Conservation (phyloP, 805 yeast genomes). For the Cyberlindnera nakhonratchasimensis region DNA sequence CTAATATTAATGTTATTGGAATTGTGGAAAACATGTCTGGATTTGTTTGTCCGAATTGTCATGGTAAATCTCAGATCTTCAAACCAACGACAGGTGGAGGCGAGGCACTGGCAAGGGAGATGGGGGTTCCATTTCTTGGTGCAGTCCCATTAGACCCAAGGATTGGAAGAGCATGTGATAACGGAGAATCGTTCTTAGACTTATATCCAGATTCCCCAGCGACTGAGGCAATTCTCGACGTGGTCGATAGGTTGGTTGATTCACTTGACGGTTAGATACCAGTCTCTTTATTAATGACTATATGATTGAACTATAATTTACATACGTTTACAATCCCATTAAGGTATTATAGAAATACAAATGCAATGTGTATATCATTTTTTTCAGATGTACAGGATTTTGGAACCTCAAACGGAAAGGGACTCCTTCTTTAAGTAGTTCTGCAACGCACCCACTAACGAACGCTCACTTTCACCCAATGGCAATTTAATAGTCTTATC, state of each 20-base stretch:
- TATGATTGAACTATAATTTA: too few relatives aligned
- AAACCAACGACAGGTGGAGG: constrained; percentile 98
- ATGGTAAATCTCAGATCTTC: constrained; percentile 85
- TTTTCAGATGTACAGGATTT: background rate
- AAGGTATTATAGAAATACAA: constrained; percentile 3
- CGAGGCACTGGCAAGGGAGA: constrained; percentile 71
- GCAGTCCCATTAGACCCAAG: constrained; percentile 95
- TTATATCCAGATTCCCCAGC: constrained; percentile 91
- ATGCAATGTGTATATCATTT: constrained; percentile 3
- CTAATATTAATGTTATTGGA: constrained; percentile 81
- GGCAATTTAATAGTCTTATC: constrained; percentile 37
- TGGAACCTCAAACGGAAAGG: constrained; percentile 1
- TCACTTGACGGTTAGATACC: constrained; percentile 34
- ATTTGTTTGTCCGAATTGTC: constrained; percentile 93
- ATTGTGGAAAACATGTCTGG: constrained; percentile 98
- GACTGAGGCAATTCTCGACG: constrained; percentile 76
- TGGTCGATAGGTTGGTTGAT: constrained; percentile 69
- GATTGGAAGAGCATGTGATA: constrained; percentile 84
- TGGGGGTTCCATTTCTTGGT: constrained; percentile 77
- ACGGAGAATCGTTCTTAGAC: constrained; percentile 82
- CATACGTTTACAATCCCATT: background rate
- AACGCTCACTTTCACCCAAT: constrained; percentile 35
- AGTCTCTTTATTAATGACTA: background rate
- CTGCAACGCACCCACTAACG: constrained; percentile 13
- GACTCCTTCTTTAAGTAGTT: constrained; percentile 13